These are phyloP conservation scores for Leishmania gerbilli DNA, from an alignment of 208 protist genomes.

Conservation along the genomic window DNA sequence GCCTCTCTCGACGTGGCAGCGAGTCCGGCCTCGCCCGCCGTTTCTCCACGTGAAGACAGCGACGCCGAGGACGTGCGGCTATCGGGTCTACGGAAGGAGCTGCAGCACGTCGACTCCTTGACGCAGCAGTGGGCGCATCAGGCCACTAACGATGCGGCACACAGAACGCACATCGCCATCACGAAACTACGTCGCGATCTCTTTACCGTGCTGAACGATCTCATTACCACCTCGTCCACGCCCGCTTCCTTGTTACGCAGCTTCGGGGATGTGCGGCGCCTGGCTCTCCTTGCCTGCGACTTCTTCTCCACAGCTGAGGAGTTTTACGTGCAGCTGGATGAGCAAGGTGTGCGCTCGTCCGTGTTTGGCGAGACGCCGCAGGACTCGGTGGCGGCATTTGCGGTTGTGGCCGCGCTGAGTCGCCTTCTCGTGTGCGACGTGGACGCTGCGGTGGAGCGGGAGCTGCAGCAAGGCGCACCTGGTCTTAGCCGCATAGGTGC, in stretches of 20 bases:
- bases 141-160: conserved; percentile 9
- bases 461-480: not conserved
- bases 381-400: conserved; percentile 33
- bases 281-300: conserved; percentile 17
- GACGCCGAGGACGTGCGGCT: conserved; percentile 20
- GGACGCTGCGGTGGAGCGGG: conserved; percentile 18
- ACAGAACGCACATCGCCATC: conserved; percentile 16
- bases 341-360: conserved; percentile 20
- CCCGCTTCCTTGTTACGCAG: not conserved
- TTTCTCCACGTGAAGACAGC: not conserved
- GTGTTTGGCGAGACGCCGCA: conserved; percentile 21
- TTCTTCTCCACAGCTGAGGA: conserved; percentile 40
- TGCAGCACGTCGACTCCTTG: conserved; percentile 6
- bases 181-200: conserved; percentile 12
- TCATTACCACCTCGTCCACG: not conserved
- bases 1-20: not conserved
- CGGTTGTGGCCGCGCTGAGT: conserved; percentile 29
- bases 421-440: conserved; percentile 37
- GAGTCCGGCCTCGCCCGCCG: not conserved
- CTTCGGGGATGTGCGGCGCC: conserved; percentile 19
- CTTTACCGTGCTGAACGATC: conserved; percentile 3
- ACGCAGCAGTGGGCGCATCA: conserved; percentile 13
- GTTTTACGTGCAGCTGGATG: conserved; percentile 40
- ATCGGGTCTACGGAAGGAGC: conserved; percentile 8
- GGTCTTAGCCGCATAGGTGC: conserved; percentile 27